Base-by-base conservation (phyloP, 1,284 basidiomycete species). In the Cystobasidiaceae sp. region DNA sequence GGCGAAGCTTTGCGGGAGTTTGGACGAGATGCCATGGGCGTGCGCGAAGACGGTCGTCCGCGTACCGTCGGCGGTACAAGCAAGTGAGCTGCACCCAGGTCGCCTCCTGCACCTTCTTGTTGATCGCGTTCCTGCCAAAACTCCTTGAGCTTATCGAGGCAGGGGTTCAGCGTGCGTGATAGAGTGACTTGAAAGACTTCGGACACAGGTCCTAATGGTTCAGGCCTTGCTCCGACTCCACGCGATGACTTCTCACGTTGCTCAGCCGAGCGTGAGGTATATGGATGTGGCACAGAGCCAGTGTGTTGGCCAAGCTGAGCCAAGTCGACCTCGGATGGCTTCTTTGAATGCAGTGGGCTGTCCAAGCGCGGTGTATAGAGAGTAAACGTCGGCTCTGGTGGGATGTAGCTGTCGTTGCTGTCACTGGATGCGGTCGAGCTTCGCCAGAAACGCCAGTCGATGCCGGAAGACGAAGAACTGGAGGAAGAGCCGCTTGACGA, bases 381-480 rank as follows among this genome's bases (percentile, higher is more conserved):
- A 2, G 67, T 72, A 44, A 70, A 73, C 33, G 70, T 69, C 5
- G 72, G 73, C 2, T 70, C 71, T 2, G 71, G 73, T 2, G 71
- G 73, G 13, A 66, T 61, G 23, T 65, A 68, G 27, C 45, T 60
- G 28, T 55, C 51, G 25, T 60, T 48, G 2, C 67, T 68, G 21
- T 66, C 65, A 25, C 54, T 64, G 4, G 70, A 68, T 11, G 67
- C 59, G 25, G 54, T 62, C 11, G 71, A 71, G 0, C 68, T 68
- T 11, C 71, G 57, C 73, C 73, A 74, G 64, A 74, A 74, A 17
- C 66, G 67, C 72, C 72, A 74, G 19, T 70, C 68, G 11, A 57
- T 70, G 60, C 71, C 71, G n/a, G n/a, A n/a, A 0, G 70, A 71
- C 0, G 68, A 68, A 37, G 56, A 57, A 19, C 68, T 63, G 8